phyloP scores from a whole-genome alignment of 345 rosid species.

The Pugionium cornutum region DNA sequence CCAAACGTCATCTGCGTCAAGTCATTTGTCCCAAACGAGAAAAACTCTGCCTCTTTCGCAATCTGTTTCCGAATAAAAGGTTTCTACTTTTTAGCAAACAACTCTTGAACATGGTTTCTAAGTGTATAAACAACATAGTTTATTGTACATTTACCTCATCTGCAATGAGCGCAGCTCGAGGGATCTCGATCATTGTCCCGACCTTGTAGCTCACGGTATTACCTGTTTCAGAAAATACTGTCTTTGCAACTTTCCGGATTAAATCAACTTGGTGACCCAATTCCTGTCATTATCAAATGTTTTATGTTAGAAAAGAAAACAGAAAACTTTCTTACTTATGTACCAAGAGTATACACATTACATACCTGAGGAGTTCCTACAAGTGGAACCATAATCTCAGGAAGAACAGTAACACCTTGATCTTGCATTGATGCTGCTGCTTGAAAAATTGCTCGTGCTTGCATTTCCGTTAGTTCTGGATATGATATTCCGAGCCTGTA shows the following conservation, averaged over 20 bases:
- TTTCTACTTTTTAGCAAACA: neutral
- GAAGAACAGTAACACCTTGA: constrained; percentile 75
- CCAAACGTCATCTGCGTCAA: constrained; percentile 96
- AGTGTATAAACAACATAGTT: neutral
- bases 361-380: constrained; percentile 86
- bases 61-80: constrained; percentile 43
- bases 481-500: constrained; percentile 89
- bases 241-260: constrained; percentile 58
- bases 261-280: constrained; percentile 67
- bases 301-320: neutral
- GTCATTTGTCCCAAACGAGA: constrained; percentile 96
- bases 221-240: constrained; percentile 72
- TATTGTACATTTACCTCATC: constrained; percentile 62
- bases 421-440: constrained; percentile 76
- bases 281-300: constrained; percentile 49
- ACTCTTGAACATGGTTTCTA: neutral
- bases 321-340: neutral
- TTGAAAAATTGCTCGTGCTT: constrained; percentile 87
- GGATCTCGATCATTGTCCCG: constrained; percentile 98
- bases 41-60: constrained; percentile 88
- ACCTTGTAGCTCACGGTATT: constrained; percentile 65
- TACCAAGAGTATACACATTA: neutral
- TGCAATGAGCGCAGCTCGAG: constrained; percentile 89
- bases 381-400: constrained; percentile 98
- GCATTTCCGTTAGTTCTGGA: constrained; percentile 94